These are phyloP conservation scores for Nissolia schottii DNA, from an alignment of 306 rosid genomes.

Conservation along the genomic window DNA sequence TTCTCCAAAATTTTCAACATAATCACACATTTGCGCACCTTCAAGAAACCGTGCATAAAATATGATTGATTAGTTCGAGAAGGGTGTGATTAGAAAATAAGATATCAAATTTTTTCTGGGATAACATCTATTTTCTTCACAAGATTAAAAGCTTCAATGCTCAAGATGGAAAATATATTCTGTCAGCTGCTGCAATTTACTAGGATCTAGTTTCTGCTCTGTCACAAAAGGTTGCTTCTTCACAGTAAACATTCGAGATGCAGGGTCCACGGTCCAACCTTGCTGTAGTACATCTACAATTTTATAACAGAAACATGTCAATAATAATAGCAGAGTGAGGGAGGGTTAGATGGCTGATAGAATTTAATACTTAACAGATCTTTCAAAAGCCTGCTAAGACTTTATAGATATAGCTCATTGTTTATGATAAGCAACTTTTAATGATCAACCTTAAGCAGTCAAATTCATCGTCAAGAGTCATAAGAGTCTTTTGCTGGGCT, in stretches of 20 bases:
- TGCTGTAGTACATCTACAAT: conserved; percentile 54
- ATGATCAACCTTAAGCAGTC: background rate
- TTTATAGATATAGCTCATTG: background rate
- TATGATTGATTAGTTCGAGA: background rate
- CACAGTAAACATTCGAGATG: conserved; percentile 76
- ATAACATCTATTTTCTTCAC: conserved; percentile 1
- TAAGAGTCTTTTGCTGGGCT: background rate
- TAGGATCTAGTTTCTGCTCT: conserved; percentile 75
- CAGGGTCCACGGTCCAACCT: conserved; percentile 90
- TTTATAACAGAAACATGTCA: conserved; percentile 1
- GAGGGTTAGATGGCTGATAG: background rate
- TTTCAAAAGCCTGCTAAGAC: conserved; percentile 5
- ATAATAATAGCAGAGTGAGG: background rate
- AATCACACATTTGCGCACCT: background rate
- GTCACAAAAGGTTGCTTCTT: conserved; percentile 58
- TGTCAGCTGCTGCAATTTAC: conserved; percentile 81
- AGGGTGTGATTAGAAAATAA: background rate
- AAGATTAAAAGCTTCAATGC: conserved; percentile 43
- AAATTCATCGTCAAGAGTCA: background rate
- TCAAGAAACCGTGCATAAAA: background rate
- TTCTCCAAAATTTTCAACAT: conserved; percentile 19
- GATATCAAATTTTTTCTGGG: background rate
- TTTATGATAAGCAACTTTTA: background rate
- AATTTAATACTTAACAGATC: background rate
- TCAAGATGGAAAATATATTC: conserved; percentile 87